Base-by-base conservation (phyloP, 2,329 filamentous ascomycete species). In the Venturia oleaginea region DNA sequence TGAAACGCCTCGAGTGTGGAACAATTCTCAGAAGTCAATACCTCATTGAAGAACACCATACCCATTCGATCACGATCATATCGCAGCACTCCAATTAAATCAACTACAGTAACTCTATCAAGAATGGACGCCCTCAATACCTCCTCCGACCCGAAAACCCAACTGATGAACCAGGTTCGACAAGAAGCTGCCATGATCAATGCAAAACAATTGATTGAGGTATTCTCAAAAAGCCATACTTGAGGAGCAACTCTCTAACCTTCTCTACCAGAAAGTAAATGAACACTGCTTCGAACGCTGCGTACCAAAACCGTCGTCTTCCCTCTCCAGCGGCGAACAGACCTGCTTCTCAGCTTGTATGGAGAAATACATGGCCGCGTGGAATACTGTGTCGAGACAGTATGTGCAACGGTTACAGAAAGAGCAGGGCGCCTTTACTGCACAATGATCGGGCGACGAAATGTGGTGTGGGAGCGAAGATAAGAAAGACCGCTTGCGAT, bases 251-350 rank as follows among this genome's bases (percentile, higher is more conserved):
- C 19, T 24, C 5, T 15, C 30, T 13, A 32, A 22, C 32, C 38
- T 30, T 24, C n/a, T 24, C n/a, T 27, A 24, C 65, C 65, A 82
- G 80, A 83, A 82, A 78, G 74, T 83, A 68, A 83, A 83, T 73
- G 79, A 82, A 69, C 79, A 83, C 74, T 83, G 81, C 74, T 83
- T 82, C 76, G 79, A 82, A 68, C 79, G 79, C 71, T 83, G 81
- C 76, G 74, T 83, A 37, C 79, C 80, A 59, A 81, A 80, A 68
- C 81, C 81, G 67, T 77, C 78, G 65, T 72, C 77, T 57, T 81
- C 79, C 13, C 74, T 83, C 61, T 81, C 79, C 34, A 78, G 76
- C 59, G 75, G 76, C 72, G 81, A 83, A 70, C 71, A 77, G 67
- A 75, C 72, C 22, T 83, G 81, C 76, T 79, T 81, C 70, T 78